Conservation (phyloP, 495 filamentous ascomycete species). For the Daldinia grandis region DNA sequence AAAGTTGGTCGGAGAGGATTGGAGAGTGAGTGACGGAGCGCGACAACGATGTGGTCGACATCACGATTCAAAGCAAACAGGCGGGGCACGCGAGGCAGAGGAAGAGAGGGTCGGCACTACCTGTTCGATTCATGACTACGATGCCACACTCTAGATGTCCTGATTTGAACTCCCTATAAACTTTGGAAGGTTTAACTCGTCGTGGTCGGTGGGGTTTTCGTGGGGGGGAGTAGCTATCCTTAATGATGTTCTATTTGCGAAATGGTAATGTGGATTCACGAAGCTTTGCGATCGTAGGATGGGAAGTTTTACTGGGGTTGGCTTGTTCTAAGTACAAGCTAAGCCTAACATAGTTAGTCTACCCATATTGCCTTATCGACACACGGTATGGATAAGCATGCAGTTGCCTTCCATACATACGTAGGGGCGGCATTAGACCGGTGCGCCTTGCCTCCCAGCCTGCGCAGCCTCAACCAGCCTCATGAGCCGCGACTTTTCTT, state of each 20-base stretch:
- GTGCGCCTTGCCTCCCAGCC: constrained; percentile 13
- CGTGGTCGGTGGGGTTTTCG: constrained; percentile 18
- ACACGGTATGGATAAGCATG: not conserved
- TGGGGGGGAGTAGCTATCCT: constrained; percentile 5
- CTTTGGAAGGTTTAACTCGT: constrained; percentile 21
- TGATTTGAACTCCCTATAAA: constrained; percentile 7
- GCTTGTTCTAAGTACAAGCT: constrained; percentile 9
- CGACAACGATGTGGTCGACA: constrained; percentile 35
- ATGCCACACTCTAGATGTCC: constrained; percentile 26
- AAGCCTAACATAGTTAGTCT: constrained; percentile 6
- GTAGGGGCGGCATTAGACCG: constrained; percentile 6
- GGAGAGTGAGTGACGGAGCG: constrained; percentile 1
- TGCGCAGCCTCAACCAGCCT: constrained; percentile 11
- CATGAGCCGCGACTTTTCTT: constrained; percentile 3
- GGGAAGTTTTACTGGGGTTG: constrained; percentile 38
- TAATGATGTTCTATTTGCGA: constrained; percentile 32
- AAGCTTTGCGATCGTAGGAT: constrained; percentile 41
- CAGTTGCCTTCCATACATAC: constrained; percentile 14
- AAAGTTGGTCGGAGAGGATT: constrained; percentile 9
- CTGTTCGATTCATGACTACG: constrained; percentile 65
- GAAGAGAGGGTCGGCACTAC: constrained; percentile 53
- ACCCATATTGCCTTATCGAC: constrained; percentile 3
- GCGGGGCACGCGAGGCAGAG: constrained; percentile 47
- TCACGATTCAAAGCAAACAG: constrained; percentile 41
- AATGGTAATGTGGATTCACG: constrained; percentile 28